phyloP scores from a whole-genome alignment of 116 monocot species.

The Iris pallida region DNA sequence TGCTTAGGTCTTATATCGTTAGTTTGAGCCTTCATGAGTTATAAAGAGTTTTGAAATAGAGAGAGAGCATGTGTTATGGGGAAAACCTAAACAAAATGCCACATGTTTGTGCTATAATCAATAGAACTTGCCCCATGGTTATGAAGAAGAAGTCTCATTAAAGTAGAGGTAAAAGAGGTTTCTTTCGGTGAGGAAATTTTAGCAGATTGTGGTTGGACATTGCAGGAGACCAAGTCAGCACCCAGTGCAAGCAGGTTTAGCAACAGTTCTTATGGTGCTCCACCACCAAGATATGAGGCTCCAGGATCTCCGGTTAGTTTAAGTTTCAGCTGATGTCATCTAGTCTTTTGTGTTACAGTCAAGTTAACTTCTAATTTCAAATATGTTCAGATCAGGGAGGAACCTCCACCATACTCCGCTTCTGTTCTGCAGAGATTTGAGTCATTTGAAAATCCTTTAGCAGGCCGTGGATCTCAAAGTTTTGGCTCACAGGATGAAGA shows the following conservation, averaged over 20 bases:
- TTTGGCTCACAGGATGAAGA: conserved; percentile 58
- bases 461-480: conserved; percentile 56
- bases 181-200: neutral
- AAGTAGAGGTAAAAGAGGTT: neutral
- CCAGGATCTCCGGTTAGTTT: conserved; percentile 42
- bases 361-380: neutral
- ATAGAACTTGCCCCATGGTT: too few relatives aligned
- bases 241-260: conserved; percentile 41
- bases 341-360: neutral
- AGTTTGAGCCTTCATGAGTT: too few relatives aligned
- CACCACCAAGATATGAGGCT: conserved; percentile 36
- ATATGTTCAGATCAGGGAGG: conserved; percentile 65
- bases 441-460: conserved; percentile 89
- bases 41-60: too few relatives aligned
- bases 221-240: conserved; percentile 38
- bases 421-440: conserved; percentile 58
- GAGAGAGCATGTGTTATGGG: too few relatives aligned
- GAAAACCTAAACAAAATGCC: too few relatives aligned
- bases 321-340: neutral
- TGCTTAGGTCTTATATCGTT: too few relatives aligned
- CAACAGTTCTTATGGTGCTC: conserved; percentile 23
- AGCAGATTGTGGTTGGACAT: neutral
- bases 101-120: too few relatives aligned
- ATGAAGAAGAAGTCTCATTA: too few relatives aligned
- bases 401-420: conserved; percentile 70